Conservation (phyloP, 169 alveolate species). For the Cryptosporidium andersoni region DNA sequence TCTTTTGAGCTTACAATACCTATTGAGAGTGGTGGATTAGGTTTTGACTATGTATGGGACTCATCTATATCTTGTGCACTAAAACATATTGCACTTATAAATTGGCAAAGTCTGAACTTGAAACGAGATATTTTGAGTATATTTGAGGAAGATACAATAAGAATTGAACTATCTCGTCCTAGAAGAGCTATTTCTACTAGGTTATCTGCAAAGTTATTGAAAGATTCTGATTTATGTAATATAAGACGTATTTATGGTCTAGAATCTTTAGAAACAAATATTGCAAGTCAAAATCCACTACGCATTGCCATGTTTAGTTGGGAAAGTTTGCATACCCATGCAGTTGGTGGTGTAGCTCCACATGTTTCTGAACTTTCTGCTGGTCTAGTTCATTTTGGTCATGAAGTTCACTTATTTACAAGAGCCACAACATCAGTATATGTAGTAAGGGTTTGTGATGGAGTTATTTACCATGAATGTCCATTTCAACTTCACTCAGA, state of each 20-base stretch:
- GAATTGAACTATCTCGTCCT: conserved; percentile 1
- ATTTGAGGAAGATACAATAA: conserved; percentile 12
- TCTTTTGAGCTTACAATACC: conserved; percentile 64
- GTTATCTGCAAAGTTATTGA: too few relatives aligned
- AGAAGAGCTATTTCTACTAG: neutral
- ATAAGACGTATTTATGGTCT: conserved; percentile 18
- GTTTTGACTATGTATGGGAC: conserved; percentile 60
- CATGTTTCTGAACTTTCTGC: conserved; percentile 82
- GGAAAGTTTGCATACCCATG: conserved; percentile 81
- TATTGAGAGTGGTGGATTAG: conserved; percentile 53
- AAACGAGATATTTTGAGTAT: conserved; percentile 47
- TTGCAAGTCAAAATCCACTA: conserved; percentile 69
- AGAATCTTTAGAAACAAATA: conserved; percentile 62
- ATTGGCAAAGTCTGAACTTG: conserved; percentile 14
- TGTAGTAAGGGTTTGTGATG: conserved; percentile 72
- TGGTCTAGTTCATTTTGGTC: conserved; percentile 78
- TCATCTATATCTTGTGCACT: conserved; percentile 27
- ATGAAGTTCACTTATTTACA: conserved; percentile 80
- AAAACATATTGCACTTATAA: conserved; percentile 17
- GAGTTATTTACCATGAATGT: conserved; percentile 77
- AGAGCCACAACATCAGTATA: conserved; percentile 74
- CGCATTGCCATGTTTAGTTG: conserved; percentile 78
- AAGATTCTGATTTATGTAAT: too few relatives aligned
- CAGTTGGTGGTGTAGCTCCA: conserved; percentile 81
- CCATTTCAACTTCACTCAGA: conserved; percentile 76